Evolutionary conservation across 2,329 filamentous ascomycete species (phyloP).

Genomic region (Ophiocordyceps robertsii): DNA sequence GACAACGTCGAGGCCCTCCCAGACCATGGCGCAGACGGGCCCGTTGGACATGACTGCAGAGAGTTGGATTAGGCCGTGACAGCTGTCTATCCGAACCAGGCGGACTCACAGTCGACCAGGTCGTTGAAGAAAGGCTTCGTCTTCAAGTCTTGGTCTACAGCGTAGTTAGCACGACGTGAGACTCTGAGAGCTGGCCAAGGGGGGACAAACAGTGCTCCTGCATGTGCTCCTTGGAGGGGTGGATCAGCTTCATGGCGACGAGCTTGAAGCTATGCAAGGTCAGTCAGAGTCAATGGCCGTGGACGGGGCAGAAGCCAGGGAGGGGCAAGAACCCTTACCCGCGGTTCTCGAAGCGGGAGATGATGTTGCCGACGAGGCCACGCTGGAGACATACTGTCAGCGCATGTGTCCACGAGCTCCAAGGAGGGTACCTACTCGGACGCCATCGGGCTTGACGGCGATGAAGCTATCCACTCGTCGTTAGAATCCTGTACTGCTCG

Average conservation of each 20-base stretch:
- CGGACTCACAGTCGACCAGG: constrained; percentile 69
- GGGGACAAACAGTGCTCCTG: constrained; percentile 72
- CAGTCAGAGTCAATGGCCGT: constrained; percentile 1
- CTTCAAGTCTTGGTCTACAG: constrained; percentile 66
- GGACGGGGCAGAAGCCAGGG: too few relatives aligned
- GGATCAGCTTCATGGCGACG: constrained; percentile 88
- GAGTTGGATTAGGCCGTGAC: constrained; percentile 3
- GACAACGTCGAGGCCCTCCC: constrained; percentile 97
- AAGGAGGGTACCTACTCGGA: constrained; percentile 57
- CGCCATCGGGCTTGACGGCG: constrained; percentile 99
- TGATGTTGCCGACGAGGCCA: constrained; percentile 94
- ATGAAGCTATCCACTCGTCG: constrained; percentile 64
- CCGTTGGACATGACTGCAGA: constrained; percentile 82
- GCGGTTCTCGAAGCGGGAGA: constrained; percentile 94
- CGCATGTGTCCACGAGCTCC: background rate
- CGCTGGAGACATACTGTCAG: constrained; percentile 43
- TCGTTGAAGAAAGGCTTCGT: constrained; percentile 80
- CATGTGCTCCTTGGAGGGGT: constrained; percentile 85
- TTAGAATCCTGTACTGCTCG: background rate
- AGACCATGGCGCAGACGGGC: constrained; percentile 98
- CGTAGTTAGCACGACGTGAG: constrained; percentile 10
- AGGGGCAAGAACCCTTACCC: constrained; percentile 43
- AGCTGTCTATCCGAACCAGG: background rate
- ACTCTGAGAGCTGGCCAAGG: background rate
- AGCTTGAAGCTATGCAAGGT: constrained; percentile 71